Base-by-base conservation (phyloP, 2,329 filamentous ascomycete genomes). In the Uncinocarpus reesii region DNA sequence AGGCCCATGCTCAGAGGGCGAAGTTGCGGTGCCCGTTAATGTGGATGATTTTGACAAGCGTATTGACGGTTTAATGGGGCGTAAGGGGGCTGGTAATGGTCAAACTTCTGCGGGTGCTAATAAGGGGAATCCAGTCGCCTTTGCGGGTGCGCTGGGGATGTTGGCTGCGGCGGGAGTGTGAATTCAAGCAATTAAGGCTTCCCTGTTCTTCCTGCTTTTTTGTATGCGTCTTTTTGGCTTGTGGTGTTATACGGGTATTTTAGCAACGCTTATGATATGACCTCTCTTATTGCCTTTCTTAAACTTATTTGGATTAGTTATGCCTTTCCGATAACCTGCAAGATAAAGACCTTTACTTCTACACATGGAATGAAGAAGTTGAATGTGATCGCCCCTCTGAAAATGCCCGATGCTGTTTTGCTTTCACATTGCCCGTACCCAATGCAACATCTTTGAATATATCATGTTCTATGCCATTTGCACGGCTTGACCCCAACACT, bases 21-120 rank as follows among this genome's bases (percentile, higher is more conserved):
- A 47, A 11, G 41, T 51, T 3, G 44, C 49, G 2, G 44, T 51
- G 1, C 24, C 49, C 3, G 37, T 51, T 42, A 41, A 31, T 4
- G 44, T 44, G 3, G 18, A 23, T 28, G 44, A 51, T 37, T 51
- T 48, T 15, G 34, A 43, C 2, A 38, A 48, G 16, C 29, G 34
- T 11, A 31, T 51, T 23, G 16, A 31, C n/a, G 34, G 32, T 21
- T 41, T 47, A 23, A 38, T 44, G 37, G 28, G 28, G 4, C 38
- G 24, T 16, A 41, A 18, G 29, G 38, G 38, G 3, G 13, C 21
- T 5, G 23, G 26, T 32, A 16, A 16, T 31, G 21, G 31, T 26
- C 42, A 29, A 3, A 16, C 8, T 28, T 41, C 45, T 34, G 26
- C 15, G 2, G 45, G 45, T 20, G 31, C 23, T 2, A 28, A 41